A percentile compares a stretch with the other conserved stretches of the same genome.
phyloP scores from a whole-genome alignment of 352 stramenopile genomes.

The Phytophthora europaea region DNA sequence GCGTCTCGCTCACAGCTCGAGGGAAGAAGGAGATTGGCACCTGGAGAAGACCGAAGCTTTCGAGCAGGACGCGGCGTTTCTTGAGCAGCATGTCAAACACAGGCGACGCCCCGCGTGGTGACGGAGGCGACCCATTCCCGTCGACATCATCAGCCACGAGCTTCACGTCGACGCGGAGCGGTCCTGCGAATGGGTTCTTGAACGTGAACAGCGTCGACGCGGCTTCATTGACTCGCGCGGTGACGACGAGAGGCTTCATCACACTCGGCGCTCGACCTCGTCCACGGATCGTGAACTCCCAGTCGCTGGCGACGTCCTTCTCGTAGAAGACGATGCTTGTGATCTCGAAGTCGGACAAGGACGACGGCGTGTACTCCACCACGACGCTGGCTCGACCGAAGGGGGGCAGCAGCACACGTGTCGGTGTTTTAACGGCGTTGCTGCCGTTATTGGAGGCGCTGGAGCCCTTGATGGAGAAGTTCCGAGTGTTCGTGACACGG shows the following conservation, averaged over 20 bases:
- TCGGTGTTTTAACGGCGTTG: conserved; percentile 6
- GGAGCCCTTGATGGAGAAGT: conserved; percentile 88
- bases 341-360: conserved; percentile 82
- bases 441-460: conserved; percentile 1
- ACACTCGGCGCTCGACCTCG: conserved; percentile 87
- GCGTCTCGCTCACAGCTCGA: conserved; percentile 69
- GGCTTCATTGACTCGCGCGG: conserved; percentile 82
- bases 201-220: conserved; percentile 92
- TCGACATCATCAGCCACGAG: conserved; percentile 51
- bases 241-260: conserved; percentile 86
- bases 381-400: conserved; percentile 77
- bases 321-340: conserved; percentile 80
- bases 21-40: conserved; percentile 94
- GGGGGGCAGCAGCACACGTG: conserved; percentile 59
- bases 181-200: conserved; percentile 92
- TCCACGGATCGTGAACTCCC: conserved; percentile 88
- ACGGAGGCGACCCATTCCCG: conserved; percentile 6
- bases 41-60: conserved; percentile 87
- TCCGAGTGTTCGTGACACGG: conserved; percentile 81
- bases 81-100: conserved; percentile 87
- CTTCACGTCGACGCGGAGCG: conserved; percentile 84
- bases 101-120: background rate
- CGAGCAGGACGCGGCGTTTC: conserved; percentile 76
- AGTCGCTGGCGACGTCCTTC: conserved; percentile 87
- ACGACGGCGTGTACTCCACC: conserved; percentile 93